Conservation (phyloP, 495 filamentous ascomycete genomes). For the Lasiosphaeria ovina region DNA sequence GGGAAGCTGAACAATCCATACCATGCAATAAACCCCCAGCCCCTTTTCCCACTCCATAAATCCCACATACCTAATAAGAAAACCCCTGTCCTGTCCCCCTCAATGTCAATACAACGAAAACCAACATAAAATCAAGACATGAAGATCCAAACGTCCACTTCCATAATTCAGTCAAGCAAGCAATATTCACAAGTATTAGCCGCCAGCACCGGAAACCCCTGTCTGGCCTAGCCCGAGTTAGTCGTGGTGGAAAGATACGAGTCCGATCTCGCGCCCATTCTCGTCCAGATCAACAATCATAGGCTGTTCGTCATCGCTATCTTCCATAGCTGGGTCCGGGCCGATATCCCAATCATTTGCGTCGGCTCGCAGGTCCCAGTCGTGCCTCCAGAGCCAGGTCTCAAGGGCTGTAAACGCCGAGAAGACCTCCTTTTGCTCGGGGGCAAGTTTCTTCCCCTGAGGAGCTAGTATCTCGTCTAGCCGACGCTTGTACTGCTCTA, state of each 20-base stretch:
- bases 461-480: constrained; percentile 37
- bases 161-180: too few relatives aligned
- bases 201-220: too few relatives aligned
- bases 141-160: too few relatives aligned
- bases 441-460: constrained; percentile 27
- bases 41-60: too few relatives aligned
- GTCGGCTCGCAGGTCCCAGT: constrained; percentile 45
- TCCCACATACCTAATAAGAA: too few relatives aligned
- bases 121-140: too few relatives aligned
- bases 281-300: constrained; percentile 69
- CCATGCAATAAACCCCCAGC: too few relatives aligned
- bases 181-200: too few relatives aligned
- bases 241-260: constrained; percentile 42
- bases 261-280: constrained; percentile 46
- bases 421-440: constrained; percentile 35
- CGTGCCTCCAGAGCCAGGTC: constrained; percentile 40
- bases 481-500: constrained; percentile 44
- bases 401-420: constrained; percentile 44
- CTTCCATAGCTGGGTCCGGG: constrained; percentile 61
- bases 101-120: too few relatives aligned
- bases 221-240: not conserved
- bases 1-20: too few relatives aligned
- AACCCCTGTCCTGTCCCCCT: too few relatives aligned
- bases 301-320: constrained; percentile 86
- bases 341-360: constrained; percentile 10